A percentile compares a stretch with the other conserved stretches of the same genome.
phyloP scores from a whole-genome alignment of 768 basidiomycete genomes.

The Mycena sanguinolenta region DNA sequence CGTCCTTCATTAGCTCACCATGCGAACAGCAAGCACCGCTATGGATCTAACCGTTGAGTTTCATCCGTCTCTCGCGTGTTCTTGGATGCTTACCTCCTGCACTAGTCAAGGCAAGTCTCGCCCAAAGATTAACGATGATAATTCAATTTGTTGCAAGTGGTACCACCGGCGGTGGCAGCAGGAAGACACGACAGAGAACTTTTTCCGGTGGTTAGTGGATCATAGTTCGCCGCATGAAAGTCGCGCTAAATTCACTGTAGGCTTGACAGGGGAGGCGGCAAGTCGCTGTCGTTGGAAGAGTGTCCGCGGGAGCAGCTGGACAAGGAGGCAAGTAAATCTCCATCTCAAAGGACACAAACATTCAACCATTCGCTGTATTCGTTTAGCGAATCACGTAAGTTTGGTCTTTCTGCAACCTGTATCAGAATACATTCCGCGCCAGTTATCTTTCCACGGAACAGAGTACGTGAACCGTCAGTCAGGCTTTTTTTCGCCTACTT shows the following conservation, averaged over 20 bases:
- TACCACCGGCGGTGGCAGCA: constrained; percentile 73
- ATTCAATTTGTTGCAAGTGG: constrained; percentile 50
- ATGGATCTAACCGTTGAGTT: constrained; percentile 71
- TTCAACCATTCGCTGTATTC: background rate
- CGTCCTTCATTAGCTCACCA: background rate
- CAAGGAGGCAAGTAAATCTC: constrained; percentile 58
- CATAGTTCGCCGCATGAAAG: background rate
- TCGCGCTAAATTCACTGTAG: constrained; percentile 45
- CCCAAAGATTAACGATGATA: background rate
- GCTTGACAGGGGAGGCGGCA: constrained; percentile 75
- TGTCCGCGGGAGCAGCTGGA: constrained; percentile 72
- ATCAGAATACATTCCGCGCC: background rate
- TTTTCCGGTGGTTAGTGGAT: constrained; percentile 67
- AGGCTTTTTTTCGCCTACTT: background rate
- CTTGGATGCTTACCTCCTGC: background rate
- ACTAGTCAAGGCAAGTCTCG: constrained; percentile 57
- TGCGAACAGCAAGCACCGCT: constrained; percentile 67
- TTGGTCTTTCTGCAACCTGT: background rate
- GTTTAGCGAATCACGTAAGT: constrained; percentile 60
- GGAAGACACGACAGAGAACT: constrained; percentile 73
- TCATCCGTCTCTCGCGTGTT: background rate
- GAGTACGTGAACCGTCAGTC: constrained; percentile 45
- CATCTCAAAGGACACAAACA: background rate
- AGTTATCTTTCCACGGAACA: constrained; percentile 74
- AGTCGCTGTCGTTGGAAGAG: constrained; percentile 66